A percentile compares a stretch with the other conserved stretches of the same genome.
Conservation (phyloP, 331 rosid genomes). For the Quercus tomentella region DNA sequence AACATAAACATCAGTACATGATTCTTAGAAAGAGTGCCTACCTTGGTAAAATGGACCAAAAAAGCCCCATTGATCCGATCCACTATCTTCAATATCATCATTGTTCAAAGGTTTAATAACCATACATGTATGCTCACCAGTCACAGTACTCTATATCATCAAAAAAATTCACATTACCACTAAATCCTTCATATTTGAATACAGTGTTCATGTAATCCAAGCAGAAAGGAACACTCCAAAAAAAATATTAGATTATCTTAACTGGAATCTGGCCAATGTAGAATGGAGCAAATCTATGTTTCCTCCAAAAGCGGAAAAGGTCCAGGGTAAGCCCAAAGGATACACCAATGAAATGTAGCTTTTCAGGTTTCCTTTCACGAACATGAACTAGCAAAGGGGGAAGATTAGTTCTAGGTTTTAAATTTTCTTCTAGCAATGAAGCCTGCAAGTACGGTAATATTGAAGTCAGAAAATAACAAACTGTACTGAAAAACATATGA, state of each 20-base stretch:
- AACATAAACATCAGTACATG: background rate
- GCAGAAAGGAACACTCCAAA: background rate
- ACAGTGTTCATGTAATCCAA: background rate
- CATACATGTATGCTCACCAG: slow-evolving; percentile 97
- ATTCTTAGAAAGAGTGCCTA: slow-evolving; percentile 23
- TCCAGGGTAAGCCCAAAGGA: slow-evolving; percentile 95
- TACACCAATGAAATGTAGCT: slow-evolving; percentile 93
- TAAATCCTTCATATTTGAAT: background rate
- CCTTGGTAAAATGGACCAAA: slow-evolving; percentile 77
- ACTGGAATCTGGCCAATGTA: slow-evolving; percentile 96
- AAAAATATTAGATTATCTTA: slow-evolving; percentile 34
- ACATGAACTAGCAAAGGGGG: slow-evolving; percentile 88
- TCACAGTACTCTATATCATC: slow-evolving; percentile 60
- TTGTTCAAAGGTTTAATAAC: slow-evolving; percentile 76
- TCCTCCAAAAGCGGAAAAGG: slow-evolving; percentile 91
- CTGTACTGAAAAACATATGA: background rate
- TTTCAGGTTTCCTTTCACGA: slow-evolving; percentile 84
- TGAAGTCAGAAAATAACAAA: slow-evolving; percentile 7
- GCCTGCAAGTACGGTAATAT: slow-evolving; percentile 45
- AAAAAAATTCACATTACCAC: background rate
- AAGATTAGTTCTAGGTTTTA: slow-evolving; percentile 80
- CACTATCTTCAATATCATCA: slow-evolving; percentile 78
- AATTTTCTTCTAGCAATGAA: slow-evolving; percentile 80
- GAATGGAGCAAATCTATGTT: slow-evolving; percentile 88
- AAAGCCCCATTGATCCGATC: slow-evolving; percentile 60